Percentiles rank a stretch among this genome's conserved stretches.
phyloP scores from a whole-genome alignment of 2,329 filamentous ascomycete genomes.

The Tolypocladium guangdongense region DNA sequence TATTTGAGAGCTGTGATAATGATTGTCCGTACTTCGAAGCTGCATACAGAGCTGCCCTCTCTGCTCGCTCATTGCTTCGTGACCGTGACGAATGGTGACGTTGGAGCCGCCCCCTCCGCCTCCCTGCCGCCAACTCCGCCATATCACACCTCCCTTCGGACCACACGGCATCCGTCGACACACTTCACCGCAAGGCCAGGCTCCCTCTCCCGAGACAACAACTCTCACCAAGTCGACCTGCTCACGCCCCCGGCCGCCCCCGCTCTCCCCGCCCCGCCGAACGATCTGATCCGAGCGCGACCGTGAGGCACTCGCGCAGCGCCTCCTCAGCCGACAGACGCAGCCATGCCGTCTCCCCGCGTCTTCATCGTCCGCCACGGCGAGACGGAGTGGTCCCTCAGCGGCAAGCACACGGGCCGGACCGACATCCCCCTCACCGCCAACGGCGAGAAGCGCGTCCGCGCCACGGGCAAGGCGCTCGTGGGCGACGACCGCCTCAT shows the following conservation, averaged over 20 bases:
- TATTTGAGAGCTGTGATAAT: no score
- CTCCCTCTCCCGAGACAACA: neutral
- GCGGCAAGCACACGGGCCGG: conserved; percentile 71
- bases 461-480: conserved; percentile 69
- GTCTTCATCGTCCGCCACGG: conserved; percentile 82
- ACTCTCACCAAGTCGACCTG: neutral
- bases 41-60: no score
- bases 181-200: neutral
- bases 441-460: conserved; percentile 67
- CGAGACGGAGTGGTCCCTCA: conserved; percentile 91
- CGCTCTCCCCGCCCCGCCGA: neutral
- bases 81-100: no score
- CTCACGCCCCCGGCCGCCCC: neutral
- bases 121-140: neutral
- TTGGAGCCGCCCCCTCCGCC: neutral
- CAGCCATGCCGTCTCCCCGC: conserved; percentile 43
- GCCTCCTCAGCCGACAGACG: neutral
- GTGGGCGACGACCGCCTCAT: conserved; percentile 79
- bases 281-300: neutral
- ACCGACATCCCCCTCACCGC: conserved; percentile 80
- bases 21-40: no score
- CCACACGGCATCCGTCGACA: neutral
- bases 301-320: neutral
- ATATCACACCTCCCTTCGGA: neutral
- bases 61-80: no score